A percentile compares a stretch with the other conserved stretches of the same genome.
phyloP scores from a whole-genome alignment of 2,329 filamentous ascomycete genomes.

The Scytalidium sp. region DNA sequence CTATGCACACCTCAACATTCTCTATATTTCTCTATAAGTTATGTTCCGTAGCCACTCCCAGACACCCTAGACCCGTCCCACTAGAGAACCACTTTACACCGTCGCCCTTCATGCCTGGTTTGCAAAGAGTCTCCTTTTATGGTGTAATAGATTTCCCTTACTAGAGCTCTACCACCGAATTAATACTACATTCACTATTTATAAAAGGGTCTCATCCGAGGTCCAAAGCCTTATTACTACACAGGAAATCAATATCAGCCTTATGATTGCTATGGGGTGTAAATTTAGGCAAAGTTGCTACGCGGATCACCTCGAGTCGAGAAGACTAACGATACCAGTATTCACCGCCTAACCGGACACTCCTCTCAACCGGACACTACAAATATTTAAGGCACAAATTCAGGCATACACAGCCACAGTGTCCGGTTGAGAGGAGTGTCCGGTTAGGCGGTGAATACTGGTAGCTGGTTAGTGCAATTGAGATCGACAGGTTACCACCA shows the following conservation, averaged over 20 bases:
- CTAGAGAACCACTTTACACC: constrained; percentile 2
- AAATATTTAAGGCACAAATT: too few species aligned
- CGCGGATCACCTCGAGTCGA: constrained; percentile 7
- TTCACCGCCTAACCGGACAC: too few species aligned
- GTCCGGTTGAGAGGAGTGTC: too few species aligned
- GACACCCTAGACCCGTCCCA: not conserved
- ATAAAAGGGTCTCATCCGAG: constrained; percentile 1
- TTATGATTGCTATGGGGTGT: not conserved
- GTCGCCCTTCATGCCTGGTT: not conserved
- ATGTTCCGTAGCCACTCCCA: not conserved
- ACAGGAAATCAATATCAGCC: constrained; percentile 4
- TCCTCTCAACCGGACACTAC: too few species aligned
- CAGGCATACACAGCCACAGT: too few species aligned
- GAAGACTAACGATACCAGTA: too few species aligned
- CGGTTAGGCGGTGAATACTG: too few species aligned
- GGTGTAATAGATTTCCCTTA: not conserved
- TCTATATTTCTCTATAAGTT: not conserved
- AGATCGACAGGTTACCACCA: too few species aligned
- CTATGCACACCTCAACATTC: not conserved
- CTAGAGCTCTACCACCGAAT: constrained; percentile 3
- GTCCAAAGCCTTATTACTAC: constrained; percentile 1
- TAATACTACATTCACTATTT: not conserved
- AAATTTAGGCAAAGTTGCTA: constrained; percentile 6
- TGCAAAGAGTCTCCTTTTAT: not conserved
- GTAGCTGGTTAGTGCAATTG: too few species aligned